A percentile compares a stretch with the other conserved stretches of the same genome.
These are phyloP conservation scores for Volvox carteri DNA, from an alignment of 163 green algal genomes.

Conservation along the genomic window DNA sequence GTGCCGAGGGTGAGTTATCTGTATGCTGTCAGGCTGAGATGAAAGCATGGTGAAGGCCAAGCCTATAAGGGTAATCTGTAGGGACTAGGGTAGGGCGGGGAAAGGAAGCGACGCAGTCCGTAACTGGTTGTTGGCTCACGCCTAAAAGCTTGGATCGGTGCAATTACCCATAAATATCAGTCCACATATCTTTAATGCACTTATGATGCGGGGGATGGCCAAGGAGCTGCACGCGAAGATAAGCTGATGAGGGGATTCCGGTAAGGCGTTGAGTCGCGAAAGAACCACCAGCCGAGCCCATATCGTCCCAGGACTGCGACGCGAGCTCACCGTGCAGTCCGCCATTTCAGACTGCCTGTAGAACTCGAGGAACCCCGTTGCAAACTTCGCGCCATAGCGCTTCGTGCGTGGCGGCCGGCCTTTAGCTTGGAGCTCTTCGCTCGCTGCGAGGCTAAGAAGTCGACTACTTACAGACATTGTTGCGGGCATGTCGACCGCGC, in stretches of 20 bases:
- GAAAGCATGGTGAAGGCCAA: too few species aligned
- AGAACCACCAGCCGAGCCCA: neutral
- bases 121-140: neutral
- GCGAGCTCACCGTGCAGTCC: constrained; percentile 25
- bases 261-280: neutral
- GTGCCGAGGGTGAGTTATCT: too few species aligned
- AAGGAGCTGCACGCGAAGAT: too few species aligned
- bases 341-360: constrained; percentile 18
- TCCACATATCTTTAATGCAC: too few species aligned
- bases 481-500: constrained; percentile 11
- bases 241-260: neutral
- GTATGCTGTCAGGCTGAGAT: too few species aligned
- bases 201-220: too few species aligned
- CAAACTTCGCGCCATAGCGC: constrained; percentile 33
- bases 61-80: too few species aligned
- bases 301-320: too few species aligned
- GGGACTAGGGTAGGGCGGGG: neutral
- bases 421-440: neutral
- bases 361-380: constrained; percentile 29
- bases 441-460: neutral
- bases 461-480: neutral
- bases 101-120: constrained; percentile 8
- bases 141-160: too few species aligned
- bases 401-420: neutral
- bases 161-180: too few species aligned